Evolutionary conservation across 2,329 filamentous ascomycete species (phyloP), one percentile per base, ranked within the genome.

Genomic region (Colletotrichum sp.): DNA sequence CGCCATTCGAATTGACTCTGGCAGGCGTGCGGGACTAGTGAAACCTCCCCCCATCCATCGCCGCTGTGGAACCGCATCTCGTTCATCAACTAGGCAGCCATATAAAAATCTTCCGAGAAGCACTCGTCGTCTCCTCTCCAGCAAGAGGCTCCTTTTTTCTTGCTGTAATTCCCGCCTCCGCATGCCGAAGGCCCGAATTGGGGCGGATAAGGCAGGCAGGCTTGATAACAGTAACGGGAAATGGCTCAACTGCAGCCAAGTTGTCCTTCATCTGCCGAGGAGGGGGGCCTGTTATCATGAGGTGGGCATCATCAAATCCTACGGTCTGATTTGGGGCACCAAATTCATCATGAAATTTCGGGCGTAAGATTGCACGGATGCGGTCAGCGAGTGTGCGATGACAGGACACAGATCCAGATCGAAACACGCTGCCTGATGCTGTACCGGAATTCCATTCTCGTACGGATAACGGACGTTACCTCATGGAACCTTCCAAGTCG

Each of bases 21-120:
- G 71, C 30, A 18, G 16, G 55, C 21, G 28, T 69, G 52, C 28
- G 34, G 26, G 16, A 57, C 32, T 59, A 36, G 65, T 52, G 63
- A 55, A 72, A 67, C 28, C 68, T 55, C 39, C 59, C 26, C 26
- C 44, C 44, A 49, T 39, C 44, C 52, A 52, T 30, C 64, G 9
- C 64, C 32, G 34, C 63, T 64, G 49, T 68, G 63, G 70, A 52
- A 62, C 66, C 39, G 57, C 65, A 68, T 57, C 57, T 73, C 34
- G 49, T 59, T 15, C 36, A 60, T 65, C 67, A 60, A 75, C 44
- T 55, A 75, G 72, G 72, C 72, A 75, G 72, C 72, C 72, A 63
- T 52, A 60, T 75, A 65, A 71, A 66, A 71, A n/a, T 36, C 49
- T 65, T 44, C 24, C 55, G 63, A 44, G 28, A 15, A 57, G 8